Percentiles rank a stretch among this genome's conserved stretches.
Evolutionary conservation across 2,329 filamentous ascomycete species (phyloP).

Genomic region (Pseudocercospora musae): DNA sequence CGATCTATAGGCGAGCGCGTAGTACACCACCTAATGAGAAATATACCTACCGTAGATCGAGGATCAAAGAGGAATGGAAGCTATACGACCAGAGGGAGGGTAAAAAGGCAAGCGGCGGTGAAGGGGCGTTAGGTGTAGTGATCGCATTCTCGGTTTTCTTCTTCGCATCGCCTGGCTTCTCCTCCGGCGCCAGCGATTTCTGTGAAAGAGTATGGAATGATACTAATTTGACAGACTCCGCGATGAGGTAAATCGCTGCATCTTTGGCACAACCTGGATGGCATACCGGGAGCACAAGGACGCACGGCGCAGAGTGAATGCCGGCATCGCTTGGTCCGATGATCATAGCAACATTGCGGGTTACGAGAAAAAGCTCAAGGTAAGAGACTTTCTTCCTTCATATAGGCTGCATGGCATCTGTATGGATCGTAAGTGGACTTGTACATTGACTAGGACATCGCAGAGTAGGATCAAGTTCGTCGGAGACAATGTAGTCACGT

Average conservation of each 20-base stretch:
- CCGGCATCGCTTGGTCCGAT: too few relatives aligned
- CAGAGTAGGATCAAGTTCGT: neutral
- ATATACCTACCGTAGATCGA: neutral
- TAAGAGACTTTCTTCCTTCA: neutral
- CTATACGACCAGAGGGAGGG: neutral
- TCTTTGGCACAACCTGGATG: neutral
- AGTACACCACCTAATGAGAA: neutral
- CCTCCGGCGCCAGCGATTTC: neutral
- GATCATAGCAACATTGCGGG: neutral
- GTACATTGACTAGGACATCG: neutral
- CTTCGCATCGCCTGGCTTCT: neutral
- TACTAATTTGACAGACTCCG: neutral
- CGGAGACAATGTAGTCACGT: neutral
- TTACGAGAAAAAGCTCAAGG: neutral
- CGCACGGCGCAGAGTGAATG: too few relatives aligned
- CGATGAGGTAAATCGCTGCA: neutral
- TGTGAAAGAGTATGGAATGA: neutral
- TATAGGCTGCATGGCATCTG: too few relatives aligned
- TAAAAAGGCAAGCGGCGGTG: neutral
- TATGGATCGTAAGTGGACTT: neutral
- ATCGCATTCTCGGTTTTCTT: neutral
- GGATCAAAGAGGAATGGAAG: neutral
- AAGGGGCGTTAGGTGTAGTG: too few relatives aligned
- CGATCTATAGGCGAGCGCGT: neutral
- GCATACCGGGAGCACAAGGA: too few relatives aligned